phyloP scores from a whole-genome alignment of 108 stramenopile species.

The Cyclotella choctawhatcheeana region DNA sequence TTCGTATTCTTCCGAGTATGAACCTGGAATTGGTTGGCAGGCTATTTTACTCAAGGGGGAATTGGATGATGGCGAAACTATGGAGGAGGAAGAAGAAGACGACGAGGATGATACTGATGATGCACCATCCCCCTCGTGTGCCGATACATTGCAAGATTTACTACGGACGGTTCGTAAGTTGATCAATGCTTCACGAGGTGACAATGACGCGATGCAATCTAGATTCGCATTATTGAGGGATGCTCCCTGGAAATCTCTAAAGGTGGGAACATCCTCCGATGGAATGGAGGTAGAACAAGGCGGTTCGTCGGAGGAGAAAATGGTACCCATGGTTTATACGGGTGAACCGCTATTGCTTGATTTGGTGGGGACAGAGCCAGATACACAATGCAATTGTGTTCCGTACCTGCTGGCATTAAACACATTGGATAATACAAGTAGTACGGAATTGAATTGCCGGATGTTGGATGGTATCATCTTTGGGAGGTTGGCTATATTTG shows the following conservation, averaged over 20 bases:
- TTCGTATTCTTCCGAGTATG: slow-evolving; percentile 65
- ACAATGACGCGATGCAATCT: slow-evolving; percentile 26
- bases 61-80: slow-evolving; percentile 56
- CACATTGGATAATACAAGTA: slow-evolving; percentile 23
- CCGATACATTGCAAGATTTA: slow-evolving; percentile 84
- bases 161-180: slow-evolving; percentile 54
- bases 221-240: slow-evolving; percentile 66
- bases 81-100: slow-evolving; percentile 68
- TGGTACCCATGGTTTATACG: slow-evolving; percentile 39
- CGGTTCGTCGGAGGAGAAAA: slow-evolving; percentile 1
- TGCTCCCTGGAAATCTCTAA: slow-evolving; percentile 76
- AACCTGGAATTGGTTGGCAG: slow-evolving; percentile 64
- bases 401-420: slow-evolving; percentile 52
- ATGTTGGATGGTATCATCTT: slow-evolving; percentile 64
- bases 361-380: slow-evolving; percentile 46
- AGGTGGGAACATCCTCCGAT: slow-evolving; percentile 13
- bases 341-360: slow-evolving; percentile 53
- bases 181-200: slow-evolving; percentile 12
- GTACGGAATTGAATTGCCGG: slow-evolving; percentile 29
- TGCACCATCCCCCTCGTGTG: slow-evolving; percentile 59
- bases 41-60: slow-evolving; percentile 69
- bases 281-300: slow-evolving; percentile 7
- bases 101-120: slow-evolving; percentile 58
- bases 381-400: slow-evolving; percentile 54
- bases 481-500: slow-evolving; percentile 89